Conservation (phyloP, 129 eudicot species). For the Gnaphalium uliginosum region DNA sequence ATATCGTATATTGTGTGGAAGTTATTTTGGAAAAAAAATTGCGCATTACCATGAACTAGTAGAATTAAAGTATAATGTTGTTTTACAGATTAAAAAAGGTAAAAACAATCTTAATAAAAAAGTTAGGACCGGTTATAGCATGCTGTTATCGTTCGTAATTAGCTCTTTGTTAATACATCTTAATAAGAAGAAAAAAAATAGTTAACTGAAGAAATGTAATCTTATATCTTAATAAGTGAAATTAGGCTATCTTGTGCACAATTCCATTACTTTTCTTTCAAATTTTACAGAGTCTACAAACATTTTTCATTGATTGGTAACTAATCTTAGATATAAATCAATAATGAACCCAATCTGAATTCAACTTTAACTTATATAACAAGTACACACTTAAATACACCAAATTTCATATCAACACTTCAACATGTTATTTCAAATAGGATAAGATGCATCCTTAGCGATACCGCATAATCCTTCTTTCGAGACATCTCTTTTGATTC, state of each 20-base stretch:
- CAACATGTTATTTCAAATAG: constrained; percentile 21
- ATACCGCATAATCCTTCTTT: constrained; percentile 58
- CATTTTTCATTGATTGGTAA: background rate
- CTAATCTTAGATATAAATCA: background rate
- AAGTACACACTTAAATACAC: constrained; percentile 20
- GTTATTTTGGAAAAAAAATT: no score
- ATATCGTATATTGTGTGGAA: no score
- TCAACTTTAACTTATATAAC: constrained; percentile 6
- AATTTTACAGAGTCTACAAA: constrained; percentile 7
- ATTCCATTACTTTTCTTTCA: background rate
- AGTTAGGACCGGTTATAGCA: no score
- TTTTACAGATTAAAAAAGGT: no score
- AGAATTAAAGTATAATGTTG: no score
- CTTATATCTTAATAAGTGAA: background rate
- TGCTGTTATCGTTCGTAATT: no score
- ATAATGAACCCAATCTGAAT: constrained; percentile 5
- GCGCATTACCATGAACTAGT: no score
- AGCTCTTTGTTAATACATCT: no score
- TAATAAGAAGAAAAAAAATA: no score
- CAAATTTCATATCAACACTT: constrained; percentile 9
- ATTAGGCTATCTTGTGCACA: constrained; percentile 16
- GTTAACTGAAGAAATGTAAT: no score
- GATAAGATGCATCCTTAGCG: constrained; percentile 44
- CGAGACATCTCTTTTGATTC: constrained; percentile 39
- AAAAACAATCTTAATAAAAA: no score